These are phyloP conservation scores for Sugiyamaella sp. DNA, from an alignment of 1,139 yeast species.

Conservation along the genomic window DNA sequence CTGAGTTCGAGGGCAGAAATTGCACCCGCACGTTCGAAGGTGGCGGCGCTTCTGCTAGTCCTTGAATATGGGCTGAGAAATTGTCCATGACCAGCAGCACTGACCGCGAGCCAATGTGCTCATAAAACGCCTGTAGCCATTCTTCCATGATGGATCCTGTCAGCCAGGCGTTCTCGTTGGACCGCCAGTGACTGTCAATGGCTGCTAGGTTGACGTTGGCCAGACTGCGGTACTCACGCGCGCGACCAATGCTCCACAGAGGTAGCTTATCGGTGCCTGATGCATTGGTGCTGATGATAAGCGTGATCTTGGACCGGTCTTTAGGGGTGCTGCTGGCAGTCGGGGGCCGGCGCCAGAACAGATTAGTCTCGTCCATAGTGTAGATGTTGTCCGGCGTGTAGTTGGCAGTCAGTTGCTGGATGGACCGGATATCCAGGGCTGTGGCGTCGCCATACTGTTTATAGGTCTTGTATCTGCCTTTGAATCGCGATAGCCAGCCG, in stretches of 20 bases:
- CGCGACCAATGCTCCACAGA: constrained; percentile 22
- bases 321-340: constrained; percentile 3
- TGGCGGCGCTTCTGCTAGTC: constrained; percentile 22
- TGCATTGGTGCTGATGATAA: constrained; percentile 18
- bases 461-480: constrained; percentile 21
- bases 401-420: constrained; percentile 19
- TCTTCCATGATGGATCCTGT: constrained; percentile 24
- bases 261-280: constrained; percentile 22
- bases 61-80: constrained; percentile 25
- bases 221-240: constrained; percentile 16
- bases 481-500: constrained; percentile 24
- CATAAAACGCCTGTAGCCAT: constrained; percentile 21
- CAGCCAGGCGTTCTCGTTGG: constrained; percentile 24
- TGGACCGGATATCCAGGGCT: constrained; percentile 20
- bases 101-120: constrained; percentile 17
- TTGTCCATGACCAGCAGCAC: constrained; percentile 22
- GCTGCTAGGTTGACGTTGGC: constrained; percentile 15
- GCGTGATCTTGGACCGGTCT: constrained; percentile 20
- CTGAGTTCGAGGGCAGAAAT: constrained; percentile 20
- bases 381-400: constrained; percentile 20
- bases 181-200: constrained; percentile 19
- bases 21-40: constrained; percentile 22
- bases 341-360: constrained; percentile 21
- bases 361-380: constrained; percentile 23
- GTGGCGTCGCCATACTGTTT: constrained; percentile 23